These are phyloP conservation scores for Magnolia sinica DNA, from an alignment of 164 flowering plant species.

Conservation along the genomic window DNA sequence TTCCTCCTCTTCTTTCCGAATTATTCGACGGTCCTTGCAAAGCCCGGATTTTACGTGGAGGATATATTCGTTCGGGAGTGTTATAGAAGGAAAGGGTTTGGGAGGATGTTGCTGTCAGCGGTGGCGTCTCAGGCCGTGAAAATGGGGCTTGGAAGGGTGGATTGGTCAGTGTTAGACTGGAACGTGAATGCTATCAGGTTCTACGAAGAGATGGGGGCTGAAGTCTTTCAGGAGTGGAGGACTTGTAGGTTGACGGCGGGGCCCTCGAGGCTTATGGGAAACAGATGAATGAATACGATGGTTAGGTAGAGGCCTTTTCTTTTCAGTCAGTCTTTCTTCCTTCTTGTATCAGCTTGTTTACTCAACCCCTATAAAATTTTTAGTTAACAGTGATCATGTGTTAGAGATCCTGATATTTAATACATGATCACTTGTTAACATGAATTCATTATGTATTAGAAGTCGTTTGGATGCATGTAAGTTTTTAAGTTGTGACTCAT, in stretches of 20 bases:
- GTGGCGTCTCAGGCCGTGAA: conserved; percentile 79
- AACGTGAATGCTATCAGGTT: conserved; percentile 78
- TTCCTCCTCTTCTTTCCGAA: conserved; percentile 84
- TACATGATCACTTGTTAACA: too few relatives aligned
- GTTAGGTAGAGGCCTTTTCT: neutral
- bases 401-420: too few relatives aligned
- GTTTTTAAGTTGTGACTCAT: too few relatives aligned
- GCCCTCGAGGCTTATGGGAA: conserved; percentile 27
- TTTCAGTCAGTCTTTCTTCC: neutral
- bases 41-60: conserved; percentile 87
- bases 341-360: too few relatives aligned
- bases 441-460: too few relatives aligned
- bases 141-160: conserved; percentile 81
- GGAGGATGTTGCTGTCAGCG: conserved; percentile 60
- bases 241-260: conserved; percentile 62
- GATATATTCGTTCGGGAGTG: conserved; percentile 79
- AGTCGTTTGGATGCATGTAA: too few relatives aligned
- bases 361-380: too few relatives aligned
- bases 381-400: too few relatives aligned
- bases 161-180: conserved; percentile 94
- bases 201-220: conserved; percentile 88
- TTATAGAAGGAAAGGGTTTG: conserved; percentile 72
- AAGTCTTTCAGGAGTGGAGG: conserved; percentile 75
- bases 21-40: conserved; percentile 66
- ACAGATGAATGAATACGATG: neutral